A percentile compares a stretch with the other conserved stretches of the same genome.
phyloP scores from a whole-genome alignment of 2,329 filamentous ascomycete species.

The Fusarium poae region DNA sequence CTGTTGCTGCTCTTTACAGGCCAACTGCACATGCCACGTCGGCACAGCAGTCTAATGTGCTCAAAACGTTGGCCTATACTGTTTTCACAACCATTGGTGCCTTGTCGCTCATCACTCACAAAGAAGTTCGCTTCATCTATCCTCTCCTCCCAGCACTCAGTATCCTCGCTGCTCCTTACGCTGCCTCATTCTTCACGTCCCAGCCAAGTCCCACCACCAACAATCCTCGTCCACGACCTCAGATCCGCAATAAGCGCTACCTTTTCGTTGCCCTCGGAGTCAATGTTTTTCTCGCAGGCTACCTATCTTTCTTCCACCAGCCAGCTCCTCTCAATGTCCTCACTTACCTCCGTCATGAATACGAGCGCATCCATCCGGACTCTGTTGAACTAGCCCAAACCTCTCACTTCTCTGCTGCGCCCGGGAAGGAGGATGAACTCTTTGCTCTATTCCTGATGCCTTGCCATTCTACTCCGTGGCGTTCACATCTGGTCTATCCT shows the following conservation, averaged over 20 bases:
- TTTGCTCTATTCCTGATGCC: slow-evolving; percentile 90
- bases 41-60: slow-evolving; percentile 52
- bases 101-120: slow-evolving; percentile 88
- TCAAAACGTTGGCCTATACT: slow-evolving; percentile 65
- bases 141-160: slow-evolving; percentile 90
- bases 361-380: slow-evolving; percentile 68
- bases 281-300: slow-evolving; percentile 79
- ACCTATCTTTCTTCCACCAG: slow-evolving; percentile 83
- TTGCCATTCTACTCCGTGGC: slow-evolving; percentile 96
- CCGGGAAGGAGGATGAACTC: slow-evolving; percentile 57
- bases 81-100: slow-evolving; percentile 70
- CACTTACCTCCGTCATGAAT: slow-evolving; percentile 79
- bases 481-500: slow-evolving; percentile 84
- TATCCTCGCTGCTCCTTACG: slow-evolving; percentile 77
- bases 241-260: slow-evolving; percentile 66
- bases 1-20: slow-evolving; percentile 72
- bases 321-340: slow-evolving; percentile 82
- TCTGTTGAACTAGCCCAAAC: slow-evolving; percentile 42
- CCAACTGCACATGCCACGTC: slow-evolving; percentile 53
- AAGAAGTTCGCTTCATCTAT: slow-evolving; percentile 97
- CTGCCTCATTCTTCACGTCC: slow-evolving; percentile 73
- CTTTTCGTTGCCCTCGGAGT: slow-evolving; percentile 69
- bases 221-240: slow-evolving; percentile 48
- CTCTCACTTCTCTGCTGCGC: slow-evolving; percentile 46
- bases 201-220: slow-evolving; percentile 45